Base-by-base conservation (phyloP, 176 grass and related monocot species). In the Luzula sylvatica region DNA sequence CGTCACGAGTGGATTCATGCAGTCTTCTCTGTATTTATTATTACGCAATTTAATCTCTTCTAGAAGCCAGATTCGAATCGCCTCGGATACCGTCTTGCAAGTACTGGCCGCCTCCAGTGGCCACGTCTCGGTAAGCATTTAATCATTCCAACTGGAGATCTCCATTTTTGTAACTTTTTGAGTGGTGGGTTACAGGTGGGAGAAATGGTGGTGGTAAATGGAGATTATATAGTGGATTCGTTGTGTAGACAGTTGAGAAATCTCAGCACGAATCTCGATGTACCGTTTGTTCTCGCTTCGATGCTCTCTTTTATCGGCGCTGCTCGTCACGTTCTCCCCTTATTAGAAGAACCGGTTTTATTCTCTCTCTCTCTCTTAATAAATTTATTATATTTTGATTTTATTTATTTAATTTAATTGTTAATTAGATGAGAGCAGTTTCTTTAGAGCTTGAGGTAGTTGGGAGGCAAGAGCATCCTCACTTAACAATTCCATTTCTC, bases 401-500 rank as follows among this genome's bases (percentile, higher is more conserved):
- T 14, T 12, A n/a, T 55, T 56, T 28, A 18, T 9, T 53, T 45
- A 53, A 61, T 45, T 61, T 41, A 30, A 35, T 35, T 35, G 30
- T 35, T 35, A 46, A 63, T 27, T 40, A 96, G 90, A 86, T 96
- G 74, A 74, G 75, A 58, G 73, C 81, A 32, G 68, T 96, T 67
- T 96, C 90, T 65, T 78, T 72, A 41, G 84, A 89, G 68, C 58
- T 89, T 50, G 81, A 89, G 77, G 71, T 96, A 29, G 73, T 96
- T 61, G 90, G 84, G 53, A 88, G 90, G 71, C 83, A 89, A 54
- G 77, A 96, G 39, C 80, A 82, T 52, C 84, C 90, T 20, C 77
- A 89, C 68, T 71, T 96, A 74, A 96, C 90, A 64, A 56, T 86
- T 61, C 74, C 90, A 56, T 96, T 96, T 78, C 74, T 96, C 58